Percentiles rank a stretch among this genome's conserved stretches.
phyloP scores from a whole-genome alignment of 2,329 filamentous ascomycete species.

The Rhynchosporium secalis region DNA sequence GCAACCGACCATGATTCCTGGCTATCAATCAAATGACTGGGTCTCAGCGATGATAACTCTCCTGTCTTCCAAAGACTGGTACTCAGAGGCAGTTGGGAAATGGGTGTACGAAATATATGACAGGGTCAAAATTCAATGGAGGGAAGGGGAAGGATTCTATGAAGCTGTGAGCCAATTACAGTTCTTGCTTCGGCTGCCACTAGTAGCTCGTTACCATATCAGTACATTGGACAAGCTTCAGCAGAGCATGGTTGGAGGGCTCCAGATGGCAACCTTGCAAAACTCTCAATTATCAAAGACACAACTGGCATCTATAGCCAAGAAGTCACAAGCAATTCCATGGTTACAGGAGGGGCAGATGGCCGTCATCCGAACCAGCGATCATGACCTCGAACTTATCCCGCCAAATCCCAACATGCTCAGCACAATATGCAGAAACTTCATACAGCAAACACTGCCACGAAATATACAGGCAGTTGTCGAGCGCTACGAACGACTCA shows the following conservation, averaged over 20 bases:
- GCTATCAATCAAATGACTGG: background rate
- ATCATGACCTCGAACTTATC: slow-evolving; percentile 10
- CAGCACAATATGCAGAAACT: slow-evolving; percentile 25
- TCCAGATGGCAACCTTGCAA: background rate
- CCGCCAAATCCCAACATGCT: slow-evolving; percentile 17
- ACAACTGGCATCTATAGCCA: background rate
- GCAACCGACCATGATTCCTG: slow-evolving; percentile 2
- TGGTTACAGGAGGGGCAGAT: background rate
- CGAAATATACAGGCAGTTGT: slow-evolving; percentile 27
- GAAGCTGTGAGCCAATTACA: background rate
- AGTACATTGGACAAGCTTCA: background rate
- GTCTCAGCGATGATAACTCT: background rate
- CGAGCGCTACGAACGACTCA: slow-evolving; percentile 52
- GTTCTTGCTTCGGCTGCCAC: slow-evolving; percentile 6
- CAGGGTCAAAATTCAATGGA: background rate
- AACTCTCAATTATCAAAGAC: background rate
- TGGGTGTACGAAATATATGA: background rate
- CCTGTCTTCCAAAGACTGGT: slow-evolving; percentile 3
- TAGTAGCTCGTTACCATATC: background rate
- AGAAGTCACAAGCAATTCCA: slow-evolving; percentile 3
- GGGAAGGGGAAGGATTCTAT: background rate
- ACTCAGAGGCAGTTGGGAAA: background rate
- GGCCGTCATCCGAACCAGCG: slow-evolving; percentile 11
- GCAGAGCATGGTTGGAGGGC: background rate
- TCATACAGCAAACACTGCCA: slow-evolving; percentile 18